Evolutionary conservation across 371 early-diverging fungal species (phyloP).

Genomic region (Apophysomyces variabilis): DNA sequence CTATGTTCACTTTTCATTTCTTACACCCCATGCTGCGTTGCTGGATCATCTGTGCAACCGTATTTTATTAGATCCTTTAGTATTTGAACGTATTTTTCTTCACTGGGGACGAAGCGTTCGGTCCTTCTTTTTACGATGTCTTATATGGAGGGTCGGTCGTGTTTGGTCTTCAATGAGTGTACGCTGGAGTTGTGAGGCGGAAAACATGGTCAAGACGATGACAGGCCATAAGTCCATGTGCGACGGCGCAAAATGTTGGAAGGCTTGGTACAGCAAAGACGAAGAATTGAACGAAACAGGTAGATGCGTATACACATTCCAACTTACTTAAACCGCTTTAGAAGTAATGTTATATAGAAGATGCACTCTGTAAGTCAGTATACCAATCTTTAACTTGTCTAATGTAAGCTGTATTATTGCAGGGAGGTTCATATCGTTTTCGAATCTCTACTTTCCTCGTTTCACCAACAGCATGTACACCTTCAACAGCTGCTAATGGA

Average conservation of each 20-base stretch:
- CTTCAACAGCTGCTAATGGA: neutral
- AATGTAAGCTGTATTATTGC: neutral
- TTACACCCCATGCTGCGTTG: slow-evolving; percentile 44
- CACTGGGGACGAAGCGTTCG: slow-evolving; percentile 66
- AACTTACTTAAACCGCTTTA: neutral
- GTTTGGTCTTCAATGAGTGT: slow-evolving; percentile 25
- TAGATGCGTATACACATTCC: neutral
- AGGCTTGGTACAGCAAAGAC: slow-evolving; percentile 2
- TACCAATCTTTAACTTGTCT: neutral
- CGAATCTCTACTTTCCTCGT: slow-evolving; percentile 26
- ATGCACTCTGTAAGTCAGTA: slow-evolving; percentile 23
- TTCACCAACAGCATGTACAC: slow-evolving; percentile 17
- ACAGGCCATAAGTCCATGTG: neutral
- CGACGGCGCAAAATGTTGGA: slow-evolving; percentile 19
- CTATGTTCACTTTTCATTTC: slow-evolving; percentile 54
- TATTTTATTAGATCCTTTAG: slow-evolving; percentile 41
- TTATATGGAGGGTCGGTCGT: slow-evolving; percentile 56
- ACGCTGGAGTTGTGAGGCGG: slow-evolving; percentile 17
- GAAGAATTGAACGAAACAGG: slow-evolving; percentile 8
- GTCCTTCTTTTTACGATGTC: slow-evolving; percentile 51
- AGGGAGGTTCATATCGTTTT: slow-evolving; percentile 29
- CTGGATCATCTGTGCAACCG: slow-evolving; percentile 47
- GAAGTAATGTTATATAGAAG: slow-evolving; percentile 12
- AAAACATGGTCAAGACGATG: slow-evolving; percentile 13
- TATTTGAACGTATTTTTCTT: slow-evolving; percentile 56